Conservation (phyloP, 768 basidiomycete genomes). For the Cystofilobasidium ferigula region DNA sequence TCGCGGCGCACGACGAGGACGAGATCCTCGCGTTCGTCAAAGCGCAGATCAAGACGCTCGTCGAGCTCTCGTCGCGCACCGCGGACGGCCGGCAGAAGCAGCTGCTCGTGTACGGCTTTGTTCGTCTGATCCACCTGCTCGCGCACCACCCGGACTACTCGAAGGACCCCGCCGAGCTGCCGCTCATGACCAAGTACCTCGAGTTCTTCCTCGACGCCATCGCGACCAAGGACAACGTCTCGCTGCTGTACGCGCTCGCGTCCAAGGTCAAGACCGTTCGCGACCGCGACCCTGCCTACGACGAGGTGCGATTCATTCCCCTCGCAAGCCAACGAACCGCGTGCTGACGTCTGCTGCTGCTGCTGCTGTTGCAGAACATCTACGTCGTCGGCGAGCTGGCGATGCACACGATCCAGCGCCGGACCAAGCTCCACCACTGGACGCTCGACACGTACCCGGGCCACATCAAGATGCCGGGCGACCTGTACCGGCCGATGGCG, state of each 20-base stretch:
- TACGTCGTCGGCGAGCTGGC: constrained; percentile 80
- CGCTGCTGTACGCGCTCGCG: constrained; percentile 71
- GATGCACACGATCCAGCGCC: constrained; percentile 67
- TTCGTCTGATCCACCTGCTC: constrained; percentile 72
- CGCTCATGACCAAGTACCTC: constrained; percentile 79
- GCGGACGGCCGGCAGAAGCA: neutral
- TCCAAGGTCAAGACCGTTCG: constrained; percentile 74
- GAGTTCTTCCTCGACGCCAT: constrained; percentile 75
- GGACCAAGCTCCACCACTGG: constrained; percentile 59
- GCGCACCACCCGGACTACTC: constrained; percentile 86
- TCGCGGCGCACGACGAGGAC: constrained; percentile 77
- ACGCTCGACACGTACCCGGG: constrained; percentile 66
- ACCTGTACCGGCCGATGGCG: constrained; percentile 66
- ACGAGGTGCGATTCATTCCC: constrained; percentile 47
- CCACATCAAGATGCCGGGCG: constrained; percentile 63
- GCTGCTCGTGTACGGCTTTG: constrained; percentile 45
- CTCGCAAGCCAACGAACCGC: no score
- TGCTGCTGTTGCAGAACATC: constrained; percentile 53
- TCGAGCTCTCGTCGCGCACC: neutral
- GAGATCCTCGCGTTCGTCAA: constrained; percentile 60
- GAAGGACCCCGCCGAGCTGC: constrained; percentile 53
- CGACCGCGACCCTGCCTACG: constrained; percentile 57
- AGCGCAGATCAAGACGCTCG: constrained; percentile 28
- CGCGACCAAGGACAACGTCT: constrained; percentile 66
- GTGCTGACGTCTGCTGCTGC: no score